Evolutionary conservation across 345 rosid genomes (phyloP).

Genomic region (Arabis alpina): DNA sequence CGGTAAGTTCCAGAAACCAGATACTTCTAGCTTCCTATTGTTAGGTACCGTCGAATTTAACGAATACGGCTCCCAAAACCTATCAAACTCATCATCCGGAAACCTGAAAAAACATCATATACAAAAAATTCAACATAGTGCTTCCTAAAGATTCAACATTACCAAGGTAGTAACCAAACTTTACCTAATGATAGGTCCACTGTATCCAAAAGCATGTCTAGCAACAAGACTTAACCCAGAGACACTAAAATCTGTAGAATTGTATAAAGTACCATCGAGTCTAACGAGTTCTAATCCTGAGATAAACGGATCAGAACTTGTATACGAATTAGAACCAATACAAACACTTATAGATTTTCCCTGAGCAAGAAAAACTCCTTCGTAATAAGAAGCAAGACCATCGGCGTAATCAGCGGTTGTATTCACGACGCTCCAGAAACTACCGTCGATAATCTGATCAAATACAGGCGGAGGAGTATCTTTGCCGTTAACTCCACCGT

Average conservation of each 20-base stretch:
- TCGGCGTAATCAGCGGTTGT: slow-evolving; percentile 68
- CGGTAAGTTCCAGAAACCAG: slow-evolving; percentile 94
- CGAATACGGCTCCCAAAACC: slow-evolving; percentile 77
- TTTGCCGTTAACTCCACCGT: slow-evolving; percentile 77
- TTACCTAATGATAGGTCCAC: slow-evolving; percentile 61
- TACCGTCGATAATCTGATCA: slow-evolving; percentile 92
- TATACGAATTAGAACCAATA: slow-evolving; percentile 62
- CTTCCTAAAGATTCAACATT: too few species aligned
- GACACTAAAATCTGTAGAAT: slow-evolving; percentile 61
- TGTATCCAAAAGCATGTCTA: slow-evolving; percentile 76
- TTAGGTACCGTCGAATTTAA: slow-evolving; percentile 41
- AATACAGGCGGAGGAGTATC: slow-evolving; percentile 70
- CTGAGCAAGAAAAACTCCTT: slow-evolving; percentile 74
- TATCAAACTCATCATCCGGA: slow-evolving; percentile 81
- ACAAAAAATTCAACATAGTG: too few species aligned
- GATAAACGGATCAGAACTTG: slow-evolving; percentile 86
- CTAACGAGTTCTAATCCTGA: slow-evolving; percentile 79
- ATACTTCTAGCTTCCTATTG: slow-evolving; percentile 58
- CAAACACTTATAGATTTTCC: slow-evolving; percentile 82
- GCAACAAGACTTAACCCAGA: slow-evolving; percentile 64
- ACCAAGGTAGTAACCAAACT: too few species aligned
- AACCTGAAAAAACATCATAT: slow-evolving; percentile 50
- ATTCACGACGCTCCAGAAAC: slow-evolving; percentile 73
- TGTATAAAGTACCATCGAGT: slow-evolving; percentile 64
- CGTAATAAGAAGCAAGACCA: slow-evolving; percentile 67